Evolutionary conservation across 2,329 filamentous ascomycete species (phyloP).

Genomic region (Ceratocystiopsis minuta): DNA sequence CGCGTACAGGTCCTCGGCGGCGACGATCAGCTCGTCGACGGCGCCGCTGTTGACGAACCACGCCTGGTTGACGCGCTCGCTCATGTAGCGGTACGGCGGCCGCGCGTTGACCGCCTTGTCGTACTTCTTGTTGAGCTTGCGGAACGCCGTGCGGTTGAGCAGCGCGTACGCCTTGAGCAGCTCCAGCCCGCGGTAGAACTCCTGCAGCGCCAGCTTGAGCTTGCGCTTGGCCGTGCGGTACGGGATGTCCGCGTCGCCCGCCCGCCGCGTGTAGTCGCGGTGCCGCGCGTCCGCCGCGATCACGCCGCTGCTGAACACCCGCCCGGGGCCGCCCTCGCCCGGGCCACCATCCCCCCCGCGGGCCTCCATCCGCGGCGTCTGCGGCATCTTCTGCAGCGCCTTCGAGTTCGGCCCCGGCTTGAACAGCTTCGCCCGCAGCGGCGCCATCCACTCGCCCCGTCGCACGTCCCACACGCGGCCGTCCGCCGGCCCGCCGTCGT

Average conservation of each 20-base stretch:
- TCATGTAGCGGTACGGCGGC: slow-evolving; percentile 65
- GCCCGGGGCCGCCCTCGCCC: too few species aligned
- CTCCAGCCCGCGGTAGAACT: slow-evolving; percentile 84
- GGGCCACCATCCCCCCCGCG: too few species aligned
- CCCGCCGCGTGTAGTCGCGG: slow-evolving; percentile 32
- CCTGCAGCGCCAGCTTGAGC: slow-evolving; percentile 75
- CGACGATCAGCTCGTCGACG: slow-evolving; percentile 60
- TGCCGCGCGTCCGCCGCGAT: slow-evolving; percentile 13
- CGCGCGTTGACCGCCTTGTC: slow-evolving; percentile 75
- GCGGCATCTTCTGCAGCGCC: slow-evolving; percentile 35
- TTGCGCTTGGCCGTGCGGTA: slow-evolving; percentile 83
- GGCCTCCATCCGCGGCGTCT: slow-evolving; percentile 24
- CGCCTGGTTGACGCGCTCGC: slow-evolving; percentile 74
- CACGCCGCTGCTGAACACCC: slow-evolving; percentile 11
- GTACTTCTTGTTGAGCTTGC: slow-evolving; percentile 98
- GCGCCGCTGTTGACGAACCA: slow-evolving; percentile 85
- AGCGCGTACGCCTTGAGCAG: slow-evolving; percentile 81
- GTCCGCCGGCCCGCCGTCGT: slow-evolving; percentile 12
- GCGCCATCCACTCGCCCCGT: slow-evolving; percentile 27
- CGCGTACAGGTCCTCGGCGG: slow-evolving; percentile 80
- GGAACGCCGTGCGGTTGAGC: slow-evolving; percentile 80
- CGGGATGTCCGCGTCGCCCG: slow-evolving; percentile 43
- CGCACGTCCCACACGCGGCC: slow-evolving; percentile 5
- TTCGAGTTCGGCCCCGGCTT: slow-evolving; percentile 43
- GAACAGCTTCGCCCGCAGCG: slow-evolving; percentile 35